Base-by-base conservation (phyloP, 257 asterid genomes). In the Scutellaria baicalensis region DNA sequence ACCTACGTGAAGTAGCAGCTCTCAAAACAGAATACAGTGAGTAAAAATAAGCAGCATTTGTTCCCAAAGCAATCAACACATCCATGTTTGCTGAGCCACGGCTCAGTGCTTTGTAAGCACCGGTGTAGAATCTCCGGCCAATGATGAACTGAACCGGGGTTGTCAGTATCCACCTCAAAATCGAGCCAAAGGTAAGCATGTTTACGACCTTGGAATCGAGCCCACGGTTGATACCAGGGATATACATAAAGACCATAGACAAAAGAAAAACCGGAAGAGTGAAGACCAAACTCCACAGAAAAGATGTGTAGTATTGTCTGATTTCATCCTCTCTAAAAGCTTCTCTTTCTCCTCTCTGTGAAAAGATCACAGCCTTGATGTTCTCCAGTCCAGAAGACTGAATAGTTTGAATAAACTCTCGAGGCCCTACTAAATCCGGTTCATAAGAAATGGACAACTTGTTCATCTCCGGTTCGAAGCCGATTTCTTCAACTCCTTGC, bases 31-130 rank as follows among this genome's bases (percentile, higher is more conserved):
- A 82, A 60, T 86, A 88, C 1, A 86, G 85, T 0, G 95, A 88
- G 44, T 86, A 86, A 33, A 83, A 88, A 59, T 88, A 88, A 6
- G 95, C 92, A 6, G 93, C 88, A 33, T 84, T 86, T 2, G 95
- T 88, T 55, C 95, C 95, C 43, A 88, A 51, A 0, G 85, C 87
- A 27, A 88, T 78, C 74, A 88, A 70, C 0, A 88, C 95, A 40
- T 88, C 95, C 95, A 88, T 88, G 56, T 88, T 88, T 5, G 95
- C 90, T 1, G 88, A 74, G 7, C 89, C 89, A 23, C 78, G 82
- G 1, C 78, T 59, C 1, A 86, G 31, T 16, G 95, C 78, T 75
- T 61, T 84, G 76, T 79, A 86, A 27, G 95, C 68, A 18, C 93
- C 95, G 2, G 62, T 40, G 65, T 88, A 88, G 80, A 88, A 88